A percentile compares a stretch with the other conserved stretches of the same genome.
These are phyloP conservation scores for Citrus glauca DNA, from an alignment of 345 rosid genomes.

Conservation along the genomic window DNA sequence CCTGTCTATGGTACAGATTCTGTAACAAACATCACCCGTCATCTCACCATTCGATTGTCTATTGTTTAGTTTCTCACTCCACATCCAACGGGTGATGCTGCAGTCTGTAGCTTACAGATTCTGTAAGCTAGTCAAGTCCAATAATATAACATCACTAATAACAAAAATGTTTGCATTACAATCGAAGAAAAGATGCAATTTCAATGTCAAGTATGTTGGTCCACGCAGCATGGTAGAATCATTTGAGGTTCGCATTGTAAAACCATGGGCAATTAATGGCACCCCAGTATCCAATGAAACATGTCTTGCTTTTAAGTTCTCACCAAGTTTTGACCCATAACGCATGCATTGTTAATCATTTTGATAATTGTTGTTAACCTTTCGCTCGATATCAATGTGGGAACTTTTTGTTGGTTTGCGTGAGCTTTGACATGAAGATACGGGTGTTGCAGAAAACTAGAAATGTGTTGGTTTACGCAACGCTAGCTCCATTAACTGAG, in stretches of 20 bases:
- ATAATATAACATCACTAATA: not conserved
- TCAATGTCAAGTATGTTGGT: constrained; percentile 39
- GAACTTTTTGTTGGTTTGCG: not conserved
- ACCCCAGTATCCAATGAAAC: constrained; percentile 9
- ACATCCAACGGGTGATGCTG: no score
- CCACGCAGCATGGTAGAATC: not conserved
- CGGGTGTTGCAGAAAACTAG: not conserved
- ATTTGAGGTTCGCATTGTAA: constrained; percentile 14
- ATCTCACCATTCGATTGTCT: no score
- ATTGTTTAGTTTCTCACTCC: no score
- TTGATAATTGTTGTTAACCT: not conserved
- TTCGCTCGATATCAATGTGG: not conserved
- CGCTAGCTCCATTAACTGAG: not conserved
- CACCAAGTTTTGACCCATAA: not conserved
- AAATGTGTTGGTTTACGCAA: constrained; percentile 2
- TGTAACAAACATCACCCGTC: no score
- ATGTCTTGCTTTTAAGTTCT: not conserved
- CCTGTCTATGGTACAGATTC: no score
- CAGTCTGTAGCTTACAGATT: no score
- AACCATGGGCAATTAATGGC: not conserved
- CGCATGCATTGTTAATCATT: constrained; percentile 14
- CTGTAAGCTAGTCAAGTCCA: no score
- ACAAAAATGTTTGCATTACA: constrained; percentile 13
- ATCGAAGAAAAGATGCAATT: not conserved
- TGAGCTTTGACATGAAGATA: constrained; percentile 9